These are phyloP conservation scores for Fusarium nygamai DNA, from an alignment of 2,329 filamentous ascomycete genomes.

Conservation along the genomic window DNA sequence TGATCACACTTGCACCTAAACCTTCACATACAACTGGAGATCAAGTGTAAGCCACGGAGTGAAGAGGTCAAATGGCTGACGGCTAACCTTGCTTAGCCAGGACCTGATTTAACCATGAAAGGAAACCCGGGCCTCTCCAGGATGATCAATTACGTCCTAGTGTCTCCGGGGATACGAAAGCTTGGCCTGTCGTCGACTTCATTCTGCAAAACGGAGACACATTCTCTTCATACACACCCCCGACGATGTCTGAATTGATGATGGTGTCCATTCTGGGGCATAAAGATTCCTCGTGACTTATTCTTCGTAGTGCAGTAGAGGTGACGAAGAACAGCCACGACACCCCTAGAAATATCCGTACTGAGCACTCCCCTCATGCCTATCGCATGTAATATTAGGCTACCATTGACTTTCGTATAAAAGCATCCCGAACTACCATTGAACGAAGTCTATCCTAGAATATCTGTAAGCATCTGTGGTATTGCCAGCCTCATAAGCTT, in stretches of 20 bases:
- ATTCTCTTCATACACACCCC: background rate
- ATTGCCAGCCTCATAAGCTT: background rate
- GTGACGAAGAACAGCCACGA: constrained; percentile 11
- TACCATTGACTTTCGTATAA: constrained; percentile 15
- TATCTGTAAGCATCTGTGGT: background rate
- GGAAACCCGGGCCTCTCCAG: constrained; percentile 37
- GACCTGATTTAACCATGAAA: constrained; percentile 39
- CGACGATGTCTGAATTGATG: background rate
- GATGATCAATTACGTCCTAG: constrained; percentile 36
- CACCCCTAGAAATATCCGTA: background rate
- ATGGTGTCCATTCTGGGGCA: background rate
- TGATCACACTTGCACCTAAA: background rate
- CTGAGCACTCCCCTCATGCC: background rate
- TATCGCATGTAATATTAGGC: background rate
- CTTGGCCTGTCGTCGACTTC: background rate
- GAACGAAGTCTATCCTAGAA: background rate
- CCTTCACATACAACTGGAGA: background rate
- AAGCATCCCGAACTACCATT: background rate
- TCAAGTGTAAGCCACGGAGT: background rate
- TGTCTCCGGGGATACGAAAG: background rate
- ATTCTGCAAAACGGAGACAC: constrained; percentile 1
- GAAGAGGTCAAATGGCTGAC: constrained; percentile 9
- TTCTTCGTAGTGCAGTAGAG: background rate
- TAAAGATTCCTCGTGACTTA: constrained; percentile 9
- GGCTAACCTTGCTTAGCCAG: constrained; percentile 23